Evolutionary conservation across 352 stramenopile genomes (phyloP).

Genomic region (Phytophthora rubi): DNA sequence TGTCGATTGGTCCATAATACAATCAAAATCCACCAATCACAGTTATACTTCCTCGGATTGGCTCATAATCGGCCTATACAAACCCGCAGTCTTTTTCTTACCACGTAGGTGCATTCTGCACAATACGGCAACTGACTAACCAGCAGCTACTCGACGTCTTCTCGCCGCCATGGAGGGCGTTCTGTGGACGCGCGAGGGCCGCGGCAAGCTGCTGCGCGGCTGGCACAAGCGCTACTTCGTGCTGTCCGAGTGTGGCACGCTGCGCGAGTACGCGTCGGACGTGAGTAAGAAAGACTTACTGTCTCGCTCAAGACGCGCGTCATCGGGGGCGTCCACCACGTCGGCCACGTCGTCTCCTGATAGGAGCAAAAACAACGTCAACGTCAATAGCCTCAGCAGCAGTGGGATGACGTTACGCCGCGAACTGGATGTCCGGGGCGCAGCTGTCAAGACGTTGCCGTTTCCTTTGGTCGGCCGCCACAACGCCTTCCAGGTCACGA

Average conservation of each 20-base stretch:
- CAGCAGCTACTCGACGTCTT: not conserved
- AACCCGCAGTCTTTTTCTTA: not conserved
- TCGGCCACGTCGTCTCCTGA: constrained; percentile 19
- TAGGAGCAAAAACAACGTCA: not conserved
- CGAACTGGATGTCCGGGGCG: constrained; percentile 47
- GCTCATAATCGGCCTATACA: not conserved
- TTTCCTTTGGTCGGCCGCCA: constrained; percentile 56
- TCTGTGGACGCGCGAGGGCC: constrained; percentile 54
- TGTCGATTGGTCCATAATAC: constrained; percentile 26
- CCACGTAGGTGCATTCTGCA: not conserved
- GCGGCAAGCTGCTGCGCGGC: constrained; percentile 61
- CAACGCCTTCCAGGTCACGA: constrained; percentile 65
- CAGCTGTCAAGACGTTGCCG: constrained; percentile 48
- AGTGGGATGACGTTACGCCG: constrained; percentile 60
- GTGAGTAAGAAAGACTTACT: constrained; percentile 21
- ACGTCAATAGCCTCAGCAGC: not conserved
- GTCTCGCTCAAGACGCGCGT: constrained; percentile 15
- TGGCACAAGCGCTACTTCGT: constrained; percentile 82
- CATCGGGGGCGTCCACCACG: constrained; percentile 18
- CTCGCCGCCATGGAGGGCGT: constrained; percentile 57
- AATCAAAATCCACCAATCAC: constrained; percentile 13
- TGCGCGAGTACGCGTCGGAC: constrained; percentile 60
- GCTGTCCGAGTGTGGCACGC: constrained; percentile 46
- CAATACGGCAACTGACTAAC: not conserved
- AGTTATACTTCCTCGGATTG: not conserved